Percentiles rank a stretch among this genome's conserved stretches.
Conservation (phyloP, 2,329 filamentous ascomycete species). For the Exophiala sp. region DNA sequence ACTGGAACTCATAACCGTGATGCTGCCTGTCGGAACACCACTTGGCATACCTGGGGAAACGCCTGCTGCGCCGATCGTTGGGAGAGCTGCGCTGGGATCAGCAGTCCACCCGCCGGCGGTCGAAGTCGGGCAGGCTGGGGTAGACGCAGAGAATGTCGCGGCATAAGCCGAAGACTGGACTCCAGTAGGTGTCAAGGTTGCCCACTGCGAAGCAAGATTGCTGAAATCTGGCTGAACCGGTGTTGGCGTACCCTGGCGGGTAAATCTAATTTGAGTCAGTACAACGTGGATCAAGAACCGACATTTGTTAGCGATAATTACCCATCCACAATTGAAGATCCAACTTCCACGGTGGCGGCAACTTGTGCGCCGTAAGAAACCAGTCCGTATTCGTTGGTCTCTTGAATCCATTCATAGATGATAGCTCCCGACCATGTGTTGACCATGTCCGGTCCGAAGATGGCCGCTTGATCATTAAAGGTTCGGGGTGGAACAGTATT, state of each 20-base stretch:
- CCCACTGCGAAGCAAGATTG: constrained; percentile 76
- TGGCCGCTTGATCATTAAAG: constrained; percentile 65
- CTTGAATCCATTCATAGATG: constrained; percentile 87
- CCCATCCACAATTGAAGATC: constrained; percentile 53
- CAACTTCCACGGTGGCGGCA: constrained; percentile 47
- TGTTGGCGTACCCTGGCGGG: constrained; percentile 68
- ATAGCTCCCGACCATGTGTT: constrained; percentile 71
- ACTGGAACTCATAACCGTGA: constrained; percentile 18
- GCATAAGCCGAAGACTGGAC: constrained; percentile 65
- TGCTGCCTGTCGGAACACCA: constrained; percentile 25
- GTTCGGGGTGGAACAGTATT: constrained; percentile 50
- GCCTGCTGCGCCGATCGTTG: constrained; percentile 60
- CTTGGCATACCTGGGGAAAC: constrained; percentile 25
- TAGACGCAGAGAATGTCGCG: constrained; percentile 57
- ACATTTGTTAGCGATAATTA: constrained; percentile 38
- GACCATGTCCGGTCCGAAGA: constrained; percentile 72
- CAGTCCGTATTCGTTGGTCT: constrained; percentile 77
- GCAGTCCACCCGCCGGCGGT: constrained; percentile 70
- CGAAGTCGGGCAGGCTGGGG: constrained; percentile 66
- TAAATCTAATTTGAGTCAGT: constrained; percentile 48
- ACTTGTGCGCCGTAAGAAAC: constrained; percentile 68
- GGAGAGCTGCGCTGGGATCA: constrained; percentile 65
- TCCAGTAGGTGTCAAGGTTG: constrained; percentile 65
- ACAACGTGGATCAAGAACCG: background rate
- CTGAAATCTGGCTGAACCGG: constrained; percentile 72